phyloP scores from a whole-genome alignment of 176 grass and related monocot genomes.

The Otatea glauca region DNA sequence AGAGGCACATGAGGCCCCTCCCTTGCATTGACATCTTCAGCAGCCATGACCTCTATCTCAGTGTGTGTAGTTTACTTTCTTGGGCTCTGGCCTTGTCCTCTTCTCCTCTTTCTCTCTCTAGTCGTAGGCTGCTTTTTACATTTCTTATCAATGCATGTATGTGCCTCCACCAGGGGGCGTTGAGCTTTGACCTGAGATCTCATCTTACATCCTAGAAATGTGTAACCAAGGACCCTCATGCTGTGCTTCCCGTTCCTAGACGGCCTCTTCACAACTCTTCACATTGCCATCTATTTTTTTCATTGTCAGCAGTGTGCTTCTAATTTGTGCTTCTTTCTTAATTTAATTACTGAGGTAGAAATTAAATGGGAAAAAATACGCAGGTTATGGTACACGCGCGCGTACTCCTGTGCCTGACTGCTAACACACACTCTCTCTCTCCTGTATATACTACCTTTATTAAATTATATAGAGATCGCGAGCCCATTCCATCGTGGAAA shows the following conservation, averaged over 20 bases:
- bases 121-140: constrained; percentile 30
- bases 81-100: constrained; percentile 58
- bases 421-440: not conserved
- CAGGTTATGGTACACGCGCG: not conserved
- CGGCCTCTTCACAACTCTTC: not conserved
- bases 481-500: not conserved
- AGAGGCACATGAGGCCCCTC: constrained; percentile 24
- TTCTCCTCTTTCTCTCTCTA: constrained; percentile 34
- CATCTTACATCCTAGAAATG: constrained; percentile 59
- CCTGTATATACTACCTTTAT: not conserved
- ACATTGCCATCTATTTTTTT: not conserved
- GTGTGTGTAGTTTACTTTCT: constrained; percentile 33
- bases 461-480: not conserved
- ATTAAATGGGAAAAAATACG: not conserved
- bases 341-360: not conserved
- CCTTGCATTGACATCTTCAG: constrained; percentile 50
- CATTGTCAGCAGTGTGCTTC: not conserved
- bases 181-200: constrained; percentile 58
- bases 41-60: constrained; percentile 12
- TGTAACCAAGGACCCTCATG: constrained; percentile 2
- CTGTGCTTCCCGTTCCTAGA: not conserved
- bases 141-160: constrained; percentile 60
- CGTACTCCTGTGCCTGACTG: not conserved
- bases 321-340: not conserved
- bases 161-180: constrained; percentile 41